These are phyloP conservation scores for Lactuca saligna DNA, from an alignment of 129 eudicot genomes.

Conservation along the genomic window DNA sequence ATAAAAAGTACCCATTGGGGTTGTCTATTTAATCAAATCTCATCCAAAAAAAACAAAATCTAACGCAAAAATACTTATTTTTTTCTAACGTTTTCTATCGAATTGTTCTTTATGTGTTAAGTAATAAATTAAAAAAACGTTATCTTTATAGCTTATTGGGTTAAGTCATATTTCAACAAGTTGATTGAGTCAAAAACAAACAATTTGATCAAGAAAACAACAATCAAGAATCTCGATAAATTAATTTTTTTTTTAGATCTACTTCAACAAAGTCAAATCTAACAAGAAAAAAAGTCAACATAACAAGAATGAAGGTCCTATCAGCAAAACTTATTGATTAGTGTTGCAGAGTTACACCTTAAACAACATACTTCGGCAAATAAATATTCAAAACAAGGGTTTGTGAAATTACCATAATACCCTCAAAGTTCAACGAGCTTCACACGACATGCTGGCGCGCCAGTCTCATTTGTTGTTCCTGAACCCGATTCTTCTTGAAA, in stretches of 20 bases:
- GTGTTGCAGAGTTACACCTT: conserved; percentile 28
- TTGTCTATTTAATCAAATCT: too few species aligned
- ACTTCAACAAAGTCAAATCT: conserved; percentile 19
- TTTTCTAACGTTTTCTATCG: too few species aligned
- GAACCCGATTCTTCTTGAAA: conserved; percentile 69
- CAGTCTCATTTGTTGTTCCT: conserved; percentile 67
- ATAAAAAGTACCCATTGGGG: too few species aligned
- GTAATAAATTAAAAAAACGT: not conserved
- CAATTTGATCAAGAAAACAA: not conserved
- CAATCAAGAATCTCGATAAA: not conserved
- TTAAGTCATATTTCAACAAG: too few species aligned
- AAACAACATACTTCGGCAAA: conserved; percentile 31
- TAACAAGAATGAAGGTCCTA: conserved; percentile 33
- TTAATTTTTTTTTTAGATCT: not conserved
- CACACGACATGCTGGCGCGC: conserved; percentile 36
- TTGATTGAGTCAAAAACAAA: not conserved
- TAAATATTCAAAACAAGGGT: conserved; percentile 25
- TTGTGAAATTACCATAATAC: conserved; percentile 19
- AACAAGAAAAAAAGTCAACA: conserved; percentile 19
- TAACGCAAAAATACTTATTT: not conserved
- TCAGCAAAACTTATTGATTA: conserved; percentile 35
- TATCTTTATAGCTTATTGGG: too few species aligned
- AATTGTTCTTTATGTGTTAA: not conserved
- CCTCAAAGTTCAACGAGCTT: conserved; percentile 31
- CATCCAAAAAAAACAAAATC: too few species aligned